These are phyloP conservation scores for Gloeophyllum trabeum DNA, from an alignment of 768 basidiomycete genomes.

Conservation along the genomic window DNA sequence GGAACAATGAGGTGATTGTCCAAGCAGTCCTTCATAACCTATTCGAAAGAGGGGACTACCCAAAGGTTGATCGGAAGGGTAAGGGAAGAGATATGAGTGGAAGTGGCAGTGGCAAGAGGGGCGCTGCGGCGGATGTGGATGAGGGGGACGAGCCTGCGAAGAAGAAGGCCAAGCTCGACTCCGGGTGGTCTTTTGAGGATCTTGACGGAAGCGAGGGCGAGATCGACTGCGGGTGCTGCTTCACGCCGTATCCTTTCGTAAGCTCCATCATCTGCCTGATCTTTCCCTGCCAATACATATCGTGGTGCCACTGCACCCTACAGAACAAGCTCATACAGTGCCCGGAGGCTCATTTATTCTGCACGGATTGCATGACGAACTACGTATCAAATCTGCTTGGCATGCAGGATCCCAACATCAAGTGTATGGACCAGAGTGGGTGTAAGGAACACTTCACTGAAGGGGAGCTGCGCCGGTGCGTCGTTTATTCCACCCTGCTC, in stretches of 20 bases:
- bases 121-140: conserved; percentile 25
- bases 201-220: conserved; percentile 35
- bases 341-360: conserved; percentile 84
- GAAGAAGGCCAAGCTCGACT: conserved; percentile 20
- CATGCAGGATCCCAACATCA: conserved; percentile 44
- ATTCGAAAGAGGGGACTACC: conserved; percentile 53
- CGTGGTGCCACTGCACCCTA: conserved; percentile 2
- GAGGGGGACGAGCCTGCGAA: conserved; percentile 34
- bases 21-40: conserved; percentile 47
- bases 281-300: conserved; percentile 3
- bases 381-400: conserved; percentile 64
- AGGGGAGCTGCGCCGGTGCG: conserved; percentile 46
- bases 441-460: conserved; percentile 60
- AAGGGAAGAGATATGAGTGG: conserved; percentile 28
- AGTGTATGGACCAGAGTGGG: conserved; percentile 77
- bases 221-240: conserved; percentile 87
- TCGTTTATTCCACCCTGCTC: background rate
- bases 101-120: conserved; percentile 27
- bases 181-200: conserved; percentile 4
- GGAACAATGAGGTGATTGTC: conserved; percentile 26
- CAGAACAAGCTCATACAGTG: conserved; percentile 85
- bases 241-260: conserved; percentile 60
- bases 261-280: conserved; percentile 15
- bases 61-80: conserved; percentile 30
- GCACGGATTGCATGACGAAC: conserved; percentile 52